Conservation (phyloP, 78 protist genomes). For the Dictyostelium purpureum region DNA sequence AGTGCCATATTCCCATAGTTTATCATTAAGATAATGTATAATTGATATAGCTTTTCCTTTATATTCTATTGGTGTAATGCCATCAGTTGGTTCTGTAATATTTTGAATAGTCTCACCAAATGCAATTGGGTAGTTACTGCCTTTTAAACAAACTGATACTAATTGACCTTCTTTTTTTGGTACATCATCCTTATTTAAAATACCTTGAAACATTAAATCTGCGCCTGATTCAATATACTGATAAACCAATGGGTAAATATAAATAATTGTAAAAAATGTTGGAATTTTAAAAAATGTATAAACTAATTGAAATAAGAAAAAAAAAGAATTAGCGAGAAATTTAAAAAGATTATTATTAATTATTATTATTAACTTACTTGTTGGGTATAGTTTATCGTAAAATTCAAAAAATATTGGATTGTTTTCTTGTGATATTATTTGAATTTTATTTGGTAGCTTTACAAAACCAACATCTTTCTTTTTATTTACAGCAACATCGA, state of each 20-base stretch:
- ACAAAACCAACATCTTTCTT: slow-evolving; percentile 52
- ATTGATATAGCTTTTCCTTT: slow-evolving; percentile 36
- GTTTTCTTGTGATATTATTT: slow-evolving; percentile 8
- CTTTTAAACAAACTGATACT: slow-evolving; percentile 31
- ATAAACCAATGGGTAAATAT: slow-evolving; percentile 24
- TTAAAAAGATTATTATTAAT: neutral
- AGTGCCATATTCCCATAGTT: slow-evolving; percentile 60
- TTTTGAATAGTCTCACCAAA: slow-evolving; percentile 13
- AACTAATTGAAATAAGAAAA: neutral
- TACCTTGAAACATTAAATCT: slow-evolving; percentile 64
- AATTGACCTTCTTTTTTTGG: slow-evolving; percentile 12
- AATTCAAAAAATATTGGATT: slow-evolving; percentile 55
- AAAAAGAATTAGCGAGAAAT: neutral
- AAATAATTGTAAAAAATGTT: slow-evolving; percentile 3
- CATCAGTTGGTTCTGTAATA: neutral
- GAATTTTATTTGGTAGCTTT: slow-evolving; percentile 3
- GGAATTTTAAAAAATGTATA: slow-evolving; percentile 30
- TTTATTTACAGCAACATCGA: slow-evolving; percentile 8
- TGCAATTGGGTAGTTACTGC: slow-evolving; percentile 11
- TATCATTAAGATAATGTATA: slow-evolving; percentile 47
- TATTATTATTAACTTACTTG: slow-evolving; percentile 1
- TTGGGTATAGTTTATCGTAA: slow-evolving; percentile 12
- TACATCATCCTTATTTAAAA: slow-evolving; percentile 3
- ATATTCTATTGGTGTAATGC: neutral
- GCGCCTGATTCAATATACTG: slow-evolving; percentile 27